Base-by-base conservation (phyloP, 257 asterid species). In the Linderniella brevidens region DNA sequence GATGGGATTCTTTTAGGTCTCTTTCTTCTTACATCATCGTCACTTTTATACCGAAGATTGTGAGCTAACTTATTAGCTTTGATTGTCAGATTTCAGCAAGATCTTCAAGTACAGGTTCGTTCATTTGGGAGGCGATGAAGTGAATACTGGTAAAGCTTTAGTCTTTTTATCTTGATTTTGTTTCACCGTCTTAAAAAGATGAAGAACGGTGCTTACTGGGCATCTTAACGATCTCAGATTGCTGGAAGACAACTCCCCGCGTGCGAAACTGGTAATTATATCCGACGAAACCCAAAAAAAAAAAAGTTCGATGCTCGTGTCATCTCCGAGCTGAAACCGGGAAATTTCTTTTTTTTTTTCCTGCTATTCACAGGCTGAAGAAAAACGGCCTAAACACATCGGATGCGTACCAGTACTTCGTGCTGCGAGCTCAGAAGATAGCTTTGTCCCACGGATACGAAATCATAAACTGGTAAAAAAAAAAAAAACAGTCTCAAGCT, bases 81-180 rank as follows among this genome's bases (percentile, higher is more conserved):
- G 38, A 49, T 35, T 57, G 57, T 48, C 86, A 88, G 97, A 80
- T 78, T 80, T 88, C 73, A 83, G 95, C 57, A 78, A 80, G 72
- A 78, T 88, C 55, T 88, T 88, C 86, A 88, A 76, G 50, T 88
- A 78, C 67, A 88, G 58, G 57, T 88, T 88, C 49, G 60, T 88
- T 62, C 97, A 88, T 67, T 74, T 88, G 41, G 95, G 97, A 53
- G 97, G 97, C 20, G 97, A 88, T 54, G 97, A 88, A 80, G 95
- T 88, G 48, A 46, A 83, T 50, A 74, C 93, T 5, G 59, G 94
- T 86, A 68, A 76, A 90, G 64, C 52, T 59, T 32, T 3, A 11
- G 20, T 16, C 41, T 35, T 48, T 25, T 25, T 25, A 3, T 25
- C 6, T 25, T 2, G 3, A 2, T 25, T 25, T 25, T 2, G 3